Evolutionary conservation across 768 basidiomycete genomes (phyloP).

Genomic region (Leccinum obscurum): DNA sequence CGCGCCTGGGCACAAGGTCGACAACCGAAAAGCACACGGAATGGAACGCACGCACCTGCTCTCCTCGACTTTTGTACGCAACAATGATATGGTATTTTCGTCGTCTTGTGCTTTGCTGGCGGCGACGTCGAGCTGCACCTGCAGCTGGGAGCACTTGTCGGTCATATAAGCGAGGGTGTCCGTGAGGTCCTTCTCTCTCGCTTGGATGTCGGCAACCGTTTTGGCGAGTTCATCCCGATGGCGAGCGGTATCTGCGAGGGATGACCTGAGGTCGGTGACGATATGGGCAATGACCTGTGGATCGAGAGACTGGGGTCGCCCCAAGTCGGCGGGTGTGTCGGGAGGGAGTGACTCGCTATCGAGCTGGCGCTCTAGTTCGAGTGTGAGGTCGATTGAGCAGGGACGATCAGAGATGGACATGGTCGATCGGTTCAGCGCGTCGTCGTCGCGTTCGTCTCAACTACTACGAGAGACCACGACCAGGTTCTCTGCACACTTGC

Average conservation of each 20-base stretch:
- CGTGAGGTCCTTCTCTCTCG: slow-evolving; percentile 58
- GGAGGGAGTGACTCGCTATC: slow-evolving; percentile 60
- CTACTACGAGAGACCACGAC: no score
- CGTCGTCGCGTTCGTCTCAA: slow-evolving; percentile 18
- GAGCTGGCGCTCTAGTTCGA: slow-evolving; percentile 79
- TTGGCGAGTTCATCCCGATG: slow-evolving; percentile 70
- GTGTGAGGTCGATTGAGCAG: slow-evolving; percentile 71
- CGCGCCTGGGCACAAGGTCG: slow-evolving; percentile 51
- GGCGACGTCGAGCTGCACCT: slow-evolving; percentile 55
- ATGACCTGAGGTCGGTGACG: slow-evolving; percentile 68
- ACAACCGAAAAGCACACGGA: not conserved
- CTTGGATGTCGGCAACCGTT: slow-evolving; percentile 48
- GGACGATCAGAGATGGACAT: slow-evolving; percentile 37
- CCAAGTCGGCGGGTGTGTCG: slow-evolving; percentile 37
- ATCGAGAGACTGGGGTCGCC: slow-evolving; percentile 59
- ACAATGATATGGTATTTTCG: slow-evolving; percentile 71
- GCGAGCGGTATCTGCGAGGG: slow-evolving; percentile 59
- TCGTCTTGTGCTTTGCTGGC: slow-evolving; percentile 62
- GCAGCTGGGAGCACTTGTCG: slow-evolving; percentile 60
- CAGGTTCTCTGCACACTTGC: not conserved
- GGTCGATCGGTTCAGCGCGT: slow-evolving; percentile 4
- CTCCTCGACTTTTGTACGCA: slow-evolving; percentile 85
- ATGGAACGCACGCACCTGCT: slow-evolving; percentile 56
- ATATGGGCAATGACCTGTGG: slow-evolving; percentile 75
- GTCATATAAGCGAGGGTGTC: slow-evolving; percentile 65